Percentiles rank a stretch among this genome's conserved stretches.
Conservation (phyloP, 768 basidiomycete species). For the Auriscalpium orientale region DNA sequence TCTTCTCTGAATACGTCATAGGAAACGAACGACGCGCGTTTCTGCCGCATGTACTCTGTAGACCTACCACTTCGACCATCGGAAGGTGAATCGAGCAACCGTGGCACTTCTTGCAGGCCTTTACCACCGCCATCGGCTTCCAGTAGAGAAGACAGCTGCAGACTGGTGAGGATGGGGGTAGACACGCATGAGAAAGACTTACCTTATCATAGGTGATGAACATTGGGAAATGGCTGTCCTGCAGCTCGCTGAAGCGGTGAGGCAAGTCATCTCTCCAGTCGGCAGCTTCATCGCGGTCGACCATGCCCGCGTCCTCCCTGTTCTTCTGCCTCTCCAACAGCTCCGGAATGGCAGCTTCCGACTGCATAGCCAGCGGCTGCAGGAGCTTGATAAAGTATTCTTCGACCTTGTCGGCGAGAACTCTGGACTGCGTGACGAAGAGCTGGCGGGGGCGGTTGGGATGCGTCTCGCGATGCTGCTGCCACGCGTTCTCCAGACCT, state of each 20-base stretch:
- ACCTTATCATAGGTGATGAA: conserved; percentile 64
- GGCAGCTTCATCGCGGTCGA: conserved; percentile 36
- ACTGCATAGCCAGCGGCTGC: conserved; percentile 32
- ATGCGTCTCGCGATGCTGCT: conserved; percentile 30
- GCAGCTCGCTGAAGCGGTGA: conserved; percentile 42
- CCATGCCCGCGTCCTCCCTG: conserved; percentile 20
- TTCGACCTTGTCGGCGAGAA: conserved; percentile 61
- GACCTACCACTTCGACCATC: not conserved
- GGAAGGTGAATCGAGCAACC: not conserved
- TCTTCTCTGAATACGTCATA: conserved; percentile 38
- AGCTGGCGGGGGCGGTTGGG: conserved; percentile 43
- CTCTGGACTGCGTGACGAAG: conserved; percentile 64
- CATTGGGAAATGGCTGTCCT: conserved; percentile 58
- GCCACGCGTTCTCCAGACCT: conserved; percentile 51
- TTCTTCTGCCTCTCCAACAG: conserved; percentile 13
- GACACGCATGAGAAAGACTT: conserved; percentile 7
- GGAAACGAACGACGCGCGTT: conserved; percentile 23
- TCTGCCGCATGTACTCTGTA: not conserved
- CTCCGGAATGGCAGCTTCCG: conserved; percentile 31
- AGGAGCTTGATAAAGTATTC: conserved; percentile 52
- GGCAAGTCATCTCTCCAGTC: conserved; percentile 42
- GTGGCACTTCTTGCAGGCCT: not conserved
- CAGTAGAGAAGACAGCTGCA: conserved; percentile 40
- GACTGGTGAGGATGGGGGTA: not conserved
- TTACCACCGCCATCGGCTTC: conserved; percentile 32